Base-by-base conservation (phyloP, 352 stramenopile genomes). In the Globisporangium recalcitrans region DNA sequence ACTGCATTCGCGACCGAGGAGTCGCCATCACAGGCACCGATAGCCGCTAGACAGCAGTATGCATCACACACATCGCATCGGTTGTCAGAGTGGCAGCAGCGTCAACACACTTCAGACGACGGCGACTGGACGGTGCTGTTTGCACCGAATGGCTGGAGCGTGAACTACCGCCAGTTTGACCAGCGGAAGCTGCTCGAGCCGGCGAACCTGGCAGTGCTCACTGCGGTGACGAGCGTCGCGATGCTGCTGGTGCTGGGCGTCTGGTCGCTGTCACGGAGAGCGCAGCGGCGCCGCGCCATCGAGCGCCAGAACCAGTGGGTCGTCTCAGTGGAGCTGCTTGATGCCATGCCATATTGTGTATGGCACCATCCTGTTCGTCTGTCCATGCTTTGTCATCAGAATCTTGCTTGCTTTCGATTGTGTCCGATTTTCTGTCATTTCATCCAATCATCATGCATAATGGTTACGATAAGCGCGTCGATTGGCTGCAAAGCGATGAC, bases 261-360 rank as follows among this genome's bases (percentile, higher is more conserved):
- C 21, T 65, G 60, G 60, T 31, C 49, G 19, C 29, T 60, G 34
- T 38, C 22, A 13, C n/a, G 36, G 4, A 52, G 36, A n/a, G 19
- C 60, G 8, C 46, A 48, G 42, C 49, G 60, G 1, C 60, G 26
- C 13, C 52, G 58, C 3, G 26, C 31, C 7, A 19, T 44, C 36
- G 60, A 65, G 49, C 51, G 38, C 4, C 60, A 65, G 27, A 53
- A 21, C 24, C 42, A 65, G 34, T 65, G 60, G 60, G 60, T 27
- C 9, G 60, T 36, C 21, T 65, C 49, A 0, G 51, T 65, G 21
- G 60, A 65, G 48, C 24, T 57, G 5, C 36, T 65, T 21, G 60
- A 65, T 21, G 34, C 48, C 13, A 53, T 59, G 38, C 59, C 51
- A 7, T 29, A 58, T 21, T 59, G 44, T 44, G 24, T 59, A 52